Base-by-base conservation (phyloP, 768 basidiomycete genomes). In the Daedaleopsis nitida region DNA sequence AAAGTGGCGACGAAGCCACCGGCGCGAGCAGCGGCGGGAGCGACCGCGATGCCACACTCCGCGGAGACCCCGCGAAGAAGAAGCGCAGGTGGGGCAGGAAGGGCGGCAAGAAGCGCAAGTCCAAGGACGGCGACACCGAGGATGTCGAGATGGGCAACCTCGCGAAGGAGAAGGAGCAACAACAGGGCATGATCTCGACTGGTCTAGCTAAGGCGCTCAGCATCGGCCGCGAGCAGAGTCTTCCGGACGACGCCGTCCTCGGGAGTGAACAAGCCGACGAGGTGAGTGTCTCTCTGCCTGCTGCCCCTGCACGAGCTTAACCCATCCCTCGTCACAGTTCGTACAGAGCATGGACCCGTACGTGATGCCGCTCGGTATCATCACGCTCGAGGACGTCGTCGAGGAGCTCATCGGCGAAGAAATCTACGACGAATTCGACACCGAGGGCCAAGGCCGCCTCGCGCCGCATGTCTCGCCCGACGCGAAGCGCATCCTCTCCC, bases 391-490 rank as follows among this genome's bases (percentile, higher is more conserved):
- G 73, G 92, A 95, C 64, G 89, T 95, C 13, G 78, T 94, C 12
- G 92, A 94, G 83, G 92, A 93, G 70, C 79, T 94, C 16, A 93
- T 94, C 55, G 92, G 92, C 21, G 91, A 93, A 75, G 92, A 93
- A 69, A 92, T 94, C 56, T 90, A 89, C 63, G 91, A 93, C 68
- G 92, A 93, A 75, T 92, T 89, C 70, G 91, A 93, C 68, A 79
- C 80, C n/a, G 83, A 89, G 72, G 89, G 88, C 45, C 60, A 62
- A 34, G 60, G 60, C n/a, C 59, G 65, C 48, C 58, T 68, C 50
- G 58, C 57, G 19, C 48, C 68, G 19, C 65, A 63, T 51, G 9
- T 66, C 49, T 60, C 63, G 17, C 34, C 63, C 49, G 52, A 60
- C 50, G 48, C 59, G 35, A 61, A 60, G 57, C 61, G 64, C 53